Base-by-base conservation (phyloP, 1,284 basidiomycete species). In the Vanrija pseudolonga region DNA sequence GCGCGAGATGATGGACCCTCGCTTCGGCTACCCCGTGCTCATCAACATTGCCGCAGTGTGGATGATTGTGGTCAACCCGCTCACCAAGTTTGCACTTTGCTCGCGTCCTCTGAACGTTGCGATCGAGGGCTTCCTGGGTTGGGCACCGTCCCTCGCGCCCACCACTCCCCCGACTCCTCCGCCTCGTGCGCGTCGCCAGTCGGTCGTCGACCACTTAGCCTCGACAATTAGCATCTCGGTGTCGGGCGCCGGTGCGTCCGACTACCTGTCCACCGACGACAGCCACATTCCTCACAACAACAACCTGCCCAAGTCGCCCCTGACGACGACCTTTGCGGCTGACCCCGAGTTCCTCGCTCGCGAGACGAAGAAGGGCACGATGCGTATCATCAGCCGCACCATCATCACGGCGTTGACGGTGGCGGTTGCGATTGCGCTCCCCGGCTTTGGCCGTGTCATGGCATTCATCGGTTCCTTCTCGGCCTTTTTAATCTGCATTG, bases 21-120 rank as follows among this genome's bases (percentile, higher is more conserved):
- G 85, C 3, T 76, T 71, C 55, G 89, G 86, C 15, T 95, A 89
- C 72, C 90, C 87, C 47, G 77, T 80, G 2, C 65, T 77, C 4
- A 77, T 97, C 14, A 98, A 95, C 71, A 77, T 84, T 46, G 62
- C 89, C 22, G 87, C 87, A 6, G 80, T 96, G 44, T 94, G 91
- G 89, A 85, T 93, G 79, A 85, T 98, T 39, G 91, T 94, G 22
- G 77, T 96, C 55, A 88, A 86, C 59, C 89, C 91, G 17, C 67
- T 93, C 80, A 85, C 90, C 2, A 97, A 97, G 74, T 96, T 90
- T 72, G 89, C 90, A 3, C 79, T 97, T 20, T 84, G 85, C 43
- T 87, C 87, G 3, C 82, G 91, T 65, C 95, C 94, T 82, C 81
- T 95, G 28, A 90, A 89, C 71, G 77, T 88, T 48, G 90, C 88